phyloP scores from a whole-genome alignment of 2,329 filamentous ascomycete genomes.

The Aspergillus terreus region DNA sequence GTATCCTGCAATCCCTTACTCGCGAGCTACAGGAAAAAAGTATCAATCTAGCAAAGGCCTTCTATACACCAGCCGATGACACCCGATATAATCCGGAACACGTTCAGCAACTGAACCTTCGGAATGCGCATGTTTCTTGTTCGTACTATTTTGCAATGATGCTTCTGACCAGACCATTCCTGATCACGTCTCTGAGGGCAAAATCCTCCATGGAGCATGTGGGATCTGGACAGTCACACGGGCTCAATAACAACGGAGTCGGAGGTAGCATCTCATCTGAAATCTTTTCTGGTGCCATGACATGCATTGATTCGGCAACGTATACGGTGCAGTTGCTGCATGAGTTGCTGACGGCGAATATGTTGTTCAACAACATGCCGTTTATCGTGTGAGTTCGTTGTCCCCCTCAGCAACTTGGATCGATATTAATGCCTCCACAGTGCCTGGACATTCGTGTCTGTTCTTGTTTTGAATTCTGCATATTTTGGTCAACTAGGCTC shows the following conservation, averaged over 20 bases:
- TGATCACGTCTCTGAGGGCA: neutral
- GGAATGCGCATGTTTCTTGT: conserved; percentile 1
- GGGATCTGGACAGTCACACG: neutral
- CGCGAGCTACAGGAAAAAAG: neutral
- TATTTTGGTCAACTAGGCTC: neutral
- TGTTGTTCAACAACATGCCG: neutral
- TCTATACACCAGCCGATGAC: neutral
- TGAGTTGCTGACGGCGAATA: neutral
- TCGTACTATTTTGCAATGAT: conserved; percentile 4
- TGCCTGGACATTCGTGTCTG: neutral
- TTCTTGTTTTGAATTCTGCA: neutral
- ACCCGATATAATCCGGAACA: neutral
- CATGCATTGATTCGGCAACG: neutral
- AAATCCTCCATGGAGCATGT: neutral
- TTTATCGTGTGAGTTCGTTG: neutral
- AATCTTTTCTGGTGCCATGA: neutral
- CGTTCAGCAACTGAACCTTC: neutral
- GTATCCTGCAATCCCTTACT: neutral
- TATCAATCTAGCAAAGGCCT: neutral
- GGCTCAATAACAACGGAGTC: neutral
- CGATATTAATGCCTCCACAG: neutral
- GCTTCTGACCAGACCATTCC: conserved; percentile 3
- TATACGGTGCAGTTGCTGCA: neutral
- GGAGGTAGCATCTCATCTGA: neutral
- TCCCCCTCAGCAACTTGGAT: neutral